These are phyloP conservation scores for Cyathus striatus DNA, from an alignment of 768 basidiomycete species.

Conservation along the genomic window DNA sequence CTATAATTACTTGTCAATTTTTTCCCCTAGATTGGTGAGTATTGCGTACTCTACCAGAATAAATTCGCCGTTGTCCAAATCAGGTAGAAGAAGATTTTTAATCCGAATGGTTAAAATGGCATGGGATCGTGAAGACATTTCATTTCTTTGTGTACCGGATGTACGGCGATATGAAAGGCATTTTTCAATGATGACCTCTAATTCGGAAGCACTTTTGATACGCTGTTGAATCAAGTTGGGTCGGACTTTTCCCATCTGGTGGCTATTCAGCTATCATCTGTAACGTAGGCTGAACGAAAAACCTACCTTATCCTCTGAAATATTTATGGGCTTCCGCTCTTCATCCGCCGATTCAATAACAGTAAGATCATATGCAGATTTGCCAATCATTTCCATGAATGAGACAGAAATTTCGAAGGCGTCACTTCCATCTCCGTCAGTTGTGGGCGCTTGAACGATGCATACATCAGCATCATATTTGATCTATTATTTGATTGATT, in stretches of 20 bases:
- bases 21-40: too few species aligned
- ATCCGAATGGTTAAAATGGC: not conserved
- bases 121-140: not conserved
- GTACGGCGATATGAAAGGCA: not conserved
- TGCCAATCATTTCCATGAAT: not conserved
- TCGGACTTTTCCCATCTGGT: not conserved
- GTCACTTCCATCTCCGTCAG: not conserved
- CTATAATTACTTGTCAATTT: not conserved
- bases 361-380: not conserved
- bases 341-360: not conserved
- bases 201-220: not conserved
- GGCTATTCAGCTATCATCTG: not conserved
- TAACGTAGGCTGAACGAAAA: not conserved
- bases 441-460: not conserved
- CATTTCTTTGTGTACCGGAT: not conserved
- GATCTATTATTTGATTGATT: not conserved
- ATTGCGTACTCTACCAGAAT: not conserved
- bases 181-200: not conserved
- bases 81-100: not conserved
- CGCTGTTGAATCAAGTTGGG: not conserved
- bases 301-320: constrained; percentile 1
- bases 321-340: not conserved
- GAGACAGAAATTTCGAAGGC: not conserved
- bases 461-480: not conserved
- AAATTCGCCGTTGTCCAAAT: not conserved